phyloP scores from a whole-genome alignment of 139 green algal species.

The Dunaliella sp. region DNA sequence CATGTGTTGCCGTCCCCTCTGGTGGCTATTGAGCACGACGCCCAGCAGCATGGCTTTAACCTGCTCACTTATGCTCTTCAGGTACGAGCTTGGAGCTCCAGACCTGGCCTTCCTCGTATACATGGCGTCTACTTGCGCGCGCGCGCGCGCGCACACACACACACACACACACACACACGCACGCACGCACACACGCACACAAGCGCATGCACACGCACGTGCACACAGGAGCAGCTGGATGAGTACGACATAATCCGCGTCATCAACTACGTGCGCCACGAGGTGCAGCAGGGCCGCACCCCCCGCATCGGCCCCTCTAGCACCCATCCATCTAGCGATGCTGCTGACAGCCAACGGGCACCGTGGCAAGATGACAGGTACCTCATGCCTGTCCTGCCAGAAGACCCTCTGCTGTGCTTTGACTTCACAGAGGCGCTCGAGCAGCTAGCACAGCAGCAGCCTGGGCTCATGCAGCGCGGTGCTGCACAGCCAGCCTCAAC shows the following conservation, averaged over 20 bases:
- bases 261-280: slow-evolving; percentile 79
- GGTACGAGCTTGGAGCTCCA: no score
- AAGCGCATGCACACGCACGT: no score
- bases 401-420: slow-evolving; percentile 78
- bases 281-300: slow-evolving; percentile 53
- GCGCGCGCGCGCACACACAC: neutral
- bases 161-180: neutral
- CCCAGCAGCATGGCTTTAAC: slow-evolving; percentile 52
- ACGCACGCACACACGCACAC: neutral
- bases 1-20: slow-evolving; percentile 45
- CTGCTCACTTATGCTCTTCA: slow-evolving; percentile 36
- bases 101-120: no score
- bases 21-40: slow-evolving; percentile 66
- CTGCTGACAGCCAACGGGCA: neutral
- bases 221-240: slow-evolving; percentile 47
- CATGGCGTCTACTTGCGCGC: no score
- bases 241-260: slow-evolving; percentile 73
- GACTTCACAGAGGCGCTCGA: slow-evolving; percentile 62
- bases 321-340: slow-evolving; percentile 18
- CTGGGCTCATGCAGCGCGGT: neutral
- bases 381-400: slow-evolving; percentile 58
- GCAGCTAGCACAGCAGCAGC: slow-evolving; percentile 1
- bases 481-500: neutral
- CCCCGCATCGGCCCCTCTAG: slow-evolving; percentile 22
- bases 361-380: slow-evolving; percentile 61